Evolutionary conservation across 305 asterid species (phyloP).

Genomic region (Nicotiana rustica): DNA sequence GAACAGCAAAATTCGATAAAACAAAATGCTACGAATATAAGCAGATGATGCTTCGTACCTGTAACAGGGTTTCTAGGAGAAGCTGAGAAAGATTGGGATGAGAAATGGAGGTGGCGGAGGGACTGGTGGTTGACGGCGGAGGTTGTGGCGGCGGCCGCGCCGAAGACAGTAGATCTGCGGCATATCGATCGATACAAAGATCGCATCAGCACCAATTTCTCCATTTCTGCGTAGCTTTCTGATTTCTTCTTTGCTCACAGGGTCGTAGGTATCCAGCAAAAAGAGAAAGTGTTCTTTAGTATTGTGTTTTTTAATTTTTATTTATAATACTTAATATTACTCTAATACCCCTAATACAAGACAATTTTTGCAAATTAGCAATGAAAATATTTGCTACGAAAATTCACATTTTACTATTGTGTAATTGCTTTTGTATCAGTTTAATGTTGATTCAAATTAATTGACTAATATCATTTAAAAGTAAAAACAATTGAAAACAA

Average conservation of each 20-base stretch:
- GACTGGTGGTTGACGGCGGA: constrained; percentile 53
- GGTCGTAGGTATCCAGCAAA: constrained; percentile 15
- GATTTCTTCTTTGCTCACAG: not conserved
- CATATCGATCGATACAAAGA: constrained; percentile 70
- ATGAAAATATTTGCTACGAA: no score
- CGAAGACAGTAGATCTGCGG: constrained; percentile 65
- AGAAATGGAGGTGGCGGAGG: constrained; percentile 67
- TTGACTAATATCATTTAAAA: no score
- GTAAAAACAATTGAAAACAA: no score
- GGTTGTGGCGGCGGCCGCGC: constrained; percentile 46
- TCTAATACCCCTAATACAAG: not conserved
- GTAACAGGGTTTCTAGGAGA: constrained; percentile 43
- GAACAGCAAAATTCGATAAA: not conserved
- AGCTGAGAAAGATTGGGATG: constrained; percentile 54
- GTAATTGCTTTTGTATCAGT: no score
- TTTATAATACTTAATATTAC: no score
- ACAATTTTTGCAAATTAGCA: not conserved
- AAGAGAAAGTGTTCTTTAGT: not conserved
- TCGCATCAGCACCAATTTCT: constrained; percentile 66
- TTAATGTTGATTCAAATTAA: no score
- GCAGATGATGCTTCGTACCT: constrained; percentile 38
- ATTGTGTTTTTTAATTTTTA: not conserved
- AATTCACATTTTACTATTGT: no score
- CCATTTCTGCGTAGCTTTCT: constrained; percentile 43
- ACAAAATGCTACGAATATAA: not conserved